A percentile compares a stretch with the other conserved stretches of the same genome.
These are phyloP conservation scores for Thyridium curvatum DNA, from an alignment of 2,329 filamentous ascomycete species.

Conservation along the genomic window DNA sequence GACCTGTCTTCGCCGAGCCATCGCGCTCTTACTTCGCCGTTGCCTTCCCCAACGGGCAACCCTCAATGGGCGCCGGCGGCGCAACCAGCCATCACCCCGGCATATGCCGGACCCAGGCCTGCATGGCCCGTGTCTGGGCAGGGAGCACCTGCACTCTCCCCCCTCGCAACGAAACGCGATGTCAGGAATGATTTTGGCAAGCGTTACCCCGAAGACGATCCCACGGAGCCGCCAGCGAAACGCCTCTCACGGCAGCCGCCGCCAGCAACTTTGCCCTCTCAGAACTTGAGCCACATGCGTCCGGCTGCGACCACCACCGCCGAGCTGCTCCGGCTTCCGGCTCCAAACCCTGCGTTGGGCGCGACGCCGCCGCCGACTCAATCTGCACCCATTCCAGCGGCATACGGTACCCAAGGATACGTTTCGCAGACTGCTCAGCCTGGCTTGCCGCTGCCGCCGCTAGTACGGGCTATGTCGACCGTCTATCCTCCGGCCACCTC, in stretches of 20 bases:
- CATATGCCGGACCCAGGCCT: constrained; percentile 13
- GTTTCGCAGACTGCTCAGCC: constrained; percentile 31
- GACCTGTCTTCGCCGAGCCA: constrained; percentile 28
- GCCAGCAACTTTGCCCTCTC: constrained; percentile 10
- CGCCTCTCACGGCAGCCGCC: constrained; percentile 17
- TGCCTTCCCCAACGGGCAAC: constrained; percentile 40
- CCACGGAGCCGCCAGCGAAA: constrained; percentile 49
- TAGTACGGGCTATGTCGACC: constrained; percentile 68
- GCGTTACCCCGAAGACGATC: constrained; percentile 40
- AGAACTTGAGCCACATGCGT: constrained; percentile 4
- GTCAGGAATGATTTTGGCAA: constrained; percentile 36
- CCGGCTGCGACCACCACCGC: constrained; percentile 6
- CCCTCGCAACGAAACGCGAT: constrained; percentile 40
- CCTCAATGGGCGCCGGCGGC: constrained; percentile 23
- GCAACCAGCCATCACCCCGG: constrained; percentile 28
- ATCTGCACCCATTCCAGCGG: constrained; percentile 9
- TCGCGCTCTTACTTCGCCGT: constrained; percentile 35
- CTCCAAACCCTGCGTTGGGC: constrained; percentile 65
- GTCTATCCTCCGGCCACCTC: constrained; percentile 58
- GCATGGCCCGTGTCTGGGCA: constrained; percentile 18
- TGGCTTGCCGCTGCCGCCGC: constrained; percentile 49
- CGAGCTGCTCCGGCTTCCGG: constrained; percentile 49
- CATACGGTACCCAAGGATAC: constrained; percentile 31
- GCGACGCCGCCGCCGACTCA: constrained; percentile 29
- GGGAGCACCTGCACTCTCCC: constrained; percentile 32